These are phyloP conservation scores for Sphaerulina vaccinii DNA, from an alignment of 2,329 filamentous ascomycete genomes.

Conservation along the genomic window DNA sequence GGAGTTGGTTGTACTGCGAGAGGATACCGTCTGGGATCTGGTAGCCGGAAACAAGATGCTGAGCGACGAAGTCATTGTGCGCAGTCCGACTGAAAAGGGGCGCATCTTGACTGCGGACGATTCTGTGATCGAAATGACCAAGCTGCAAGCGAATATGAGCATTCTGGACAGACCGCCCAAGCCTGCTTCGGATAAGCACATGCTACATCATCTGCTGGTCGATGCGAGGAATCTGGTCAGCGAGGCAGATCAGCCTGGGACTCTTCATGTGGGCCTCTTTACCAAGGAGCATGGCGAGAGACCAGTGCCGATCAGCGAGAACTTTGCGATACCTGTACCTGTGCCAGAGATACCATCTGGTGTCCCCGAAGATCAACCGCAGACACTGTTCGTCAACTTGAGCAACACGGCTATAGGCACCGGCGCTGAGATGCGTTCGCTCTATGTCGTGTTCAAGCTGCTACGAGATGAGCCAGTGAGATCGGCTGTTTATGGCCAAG, in stretches of 20 bases:
- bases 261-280: slow-evolving; percentile 75
- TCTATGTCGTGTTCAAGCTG: slow-evolving; percentile 83
- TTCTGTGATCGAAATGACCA: slow-evolving; percentile 86
- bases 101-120: slow-evolving; percentile 88
- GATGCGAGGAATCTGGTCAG: slow-evolving; percentile 82
- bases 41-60: slow-evolving; percentile 93
- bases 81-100: slow-evolving; percentile 79
- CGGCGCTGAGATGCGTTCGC: slow-evolving; percentile 60
- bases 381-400: slow-evolving; percentile 84
- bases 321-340: slow-evolving; percentile 74
- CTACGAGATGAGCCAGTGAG: slow-evolving; percentile 56
- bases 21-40: slow-evolving; percentile 92
- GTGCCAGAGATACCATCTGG: slow-evolving; percentile 69
- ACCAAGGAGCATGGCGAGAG: slow-evolving; percentile 64
- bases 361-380: slow-evolving; percentile 65
- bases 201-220: slow-evolving; percentile 77
- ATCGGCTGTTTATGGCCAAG: slow-evolving; percentile 25
- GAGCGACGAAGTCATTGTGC: slow-evolving; percentile 89
- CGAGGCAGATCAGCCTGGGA: slow-evolving; percentile 70
- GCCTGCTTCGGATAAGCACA: slow-evolving; percentile 64
- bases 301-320: slow-evolving; percentile 73
- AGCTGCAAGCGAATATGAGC: slow-evolving; percentile 93
- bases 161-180: slow-evolving; percentile 80
- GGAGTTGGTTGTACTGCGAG: slow-evolving; percentile 76
- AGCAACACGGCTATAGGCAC: slow-evolving; percentile 72